These are phyloP conservation scores for Biscutella laevigata DNA, from an alignment of 441 rosid species.

Conservation along the genomic window DNA sequence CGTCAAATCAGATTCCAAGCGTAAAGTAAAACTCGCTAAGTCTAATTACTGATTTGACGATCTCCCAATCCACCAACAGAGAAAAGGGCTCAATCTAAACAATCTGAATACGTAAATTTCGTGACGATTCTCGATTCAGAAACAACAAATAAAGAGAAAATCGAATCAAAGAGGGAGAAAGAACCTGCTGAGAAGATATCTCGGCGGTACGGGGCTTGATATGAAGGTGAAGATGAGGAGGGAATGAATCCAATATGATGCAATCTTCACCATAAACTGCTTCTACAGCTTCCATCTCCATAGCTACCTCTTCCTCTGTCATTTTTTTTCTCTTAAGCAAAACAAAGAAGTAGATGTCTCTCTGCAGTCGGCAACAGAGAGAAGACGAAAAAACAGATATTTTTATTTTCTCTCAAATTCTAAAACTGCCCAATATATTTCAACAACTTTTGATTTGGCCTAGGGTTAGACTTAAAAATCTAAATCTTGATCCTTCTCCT, in stretches of 20 bases:
- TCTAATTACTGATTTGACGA: too few species aligned
- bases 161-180: background rate
- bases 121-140: background rate
- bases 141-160: background rate
- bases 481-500: too few species aligned
- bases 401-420: too few species aligned
- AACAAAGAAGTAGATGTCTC: too few species aligned
- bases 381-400: too few species aligned
- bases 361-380: too few species aligned
- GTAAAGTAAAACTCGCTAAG: too few species aligned
- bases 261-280: conserved; percentile 71
- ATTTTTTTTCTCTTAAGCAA: conserved; percentile 13
- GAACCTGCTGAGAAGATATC: conserved; percentile 80
- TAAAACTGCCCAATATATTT: too few species aligned
- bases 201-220: conserved; percentile 80
- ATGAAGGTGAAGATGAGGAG: conserved; percentile 62
- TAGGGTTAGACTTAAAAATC: too few species aligned
- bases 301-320: conserved; percentile 49
- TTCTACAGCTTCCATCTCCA: conserved; percentile 72
- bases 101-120: background rate
- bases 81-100: background rate
- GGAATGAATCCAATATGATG: conserved; percentile 42
- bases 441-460: too few species aligned
- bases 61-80: background rate
- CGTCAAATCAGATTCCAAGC: too few species aligned